Percentiles rank a stretch among this genome's conserved stretches.
Evolutionary conservation across 257 asterid species (phyloP).

Genomic region (Voacanga thouarsii): DNA sequence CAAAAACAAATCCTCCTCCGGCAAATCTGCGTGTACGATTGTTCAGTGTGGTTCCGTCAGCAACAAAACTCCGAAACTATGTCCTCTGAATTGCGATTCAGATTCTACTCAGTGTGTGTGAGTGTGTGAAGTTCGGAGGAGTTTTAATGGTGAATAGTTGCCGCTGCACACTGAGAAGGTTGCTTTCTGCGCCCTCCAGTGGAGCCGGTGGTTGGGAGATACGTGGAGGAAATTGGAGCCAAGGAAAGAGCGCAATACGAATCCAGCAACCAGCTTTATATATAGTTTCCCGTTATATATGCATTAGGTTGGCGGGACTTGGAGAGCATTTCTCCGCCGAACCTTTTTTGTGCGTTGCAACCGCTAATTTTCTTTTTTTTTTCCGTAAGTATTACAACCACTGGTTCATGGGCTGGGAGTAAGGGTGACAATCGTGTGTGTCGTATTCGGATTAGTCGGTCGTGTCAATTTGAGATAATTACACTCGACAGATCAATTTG

Average conservation of each 20-base stretch:
- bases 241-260: neutral
- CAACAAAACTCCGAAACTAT: neutral
- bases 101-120: neutral
- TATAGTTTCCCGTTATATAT: neutral
- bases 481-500: too few relatives aligned
- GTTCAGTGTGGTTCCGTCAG: neutral
- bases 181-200: conserved; percentile 3
- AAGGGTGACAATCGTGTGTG: too few relatives aligned
- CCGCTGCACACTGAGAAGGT: neutral
- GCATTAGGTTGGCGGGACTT: conserved; percentile 27
- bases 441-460: too few relatives aligned
- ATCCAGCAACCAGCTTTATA: too few relatives aligned
- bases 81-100: neutral
- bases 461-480: too few relatives aligned
- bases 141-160: neutral
- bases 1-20: neutral
- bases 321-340: conserved; percentile 19
- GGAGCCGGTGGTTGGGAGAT: conserved; percentile 18
- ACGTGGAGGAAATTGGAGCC: conserved; percentile 56
- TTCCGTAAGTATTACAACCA: too few relatives aligned
- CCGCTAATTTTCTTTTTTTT: neutral
- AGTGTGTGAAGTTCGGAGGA: conserved; percentile 1
- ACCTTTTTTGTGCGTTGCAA: conserved; percentile 7
- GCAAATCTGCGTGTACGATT: neutral
- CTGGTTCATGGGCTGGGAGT: too few relatives aligned